Evolutionary conservation across 768 basidiomycete species (phyloP), one percentile per base, ranked within the genome.

Genomic region (Mycena polygramma): DNA sequence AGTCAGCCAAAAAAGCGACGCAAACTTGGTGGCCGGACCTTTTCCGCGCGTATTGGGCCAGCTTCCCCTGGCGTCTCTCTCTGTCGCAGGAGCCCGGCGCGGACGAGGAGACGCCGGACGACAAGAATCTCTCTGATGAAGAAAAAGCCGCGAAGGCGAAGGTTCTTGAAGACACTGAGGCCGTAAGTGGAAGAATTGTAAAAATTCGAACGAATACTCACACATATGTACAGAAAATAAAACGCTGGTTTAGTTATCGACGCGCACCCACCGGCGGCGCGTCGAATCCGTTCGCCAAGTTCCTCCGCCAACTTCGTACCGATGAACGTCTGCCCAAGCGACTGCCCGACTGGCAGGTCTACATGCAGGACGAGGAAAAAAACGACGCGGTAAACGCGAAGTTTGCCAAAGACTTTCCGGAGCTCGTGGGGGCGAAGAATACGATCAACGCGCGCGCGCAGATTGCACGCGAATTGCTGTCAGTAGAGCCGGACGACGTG

Each of bases 291-390:
- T 49, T 24, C 48, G 9, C 22, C 48, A 49, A 43, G 41, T 43
- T 11, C 13, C 41, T 43, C 17, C 41, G 17, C 13, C 41, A 43
- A 43, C 41, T 43, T 13, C 58, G 14, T 5, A 7, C 9, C 26
- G 58, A 60, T 4, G 58, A 48, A 10, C 43, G 19, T 11, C 19
- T 1, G 36, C 55, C 55, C 7, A 39, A 22, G 36, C 24, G 58
- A 3, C 26, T 60, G 14, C 17, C 14, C 13, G 17, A n/a, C 24
- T 60, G 20, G 8, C 58, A 60, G 20, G 41, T 36, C 4, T 60
- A 48, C 15, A 60, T 60, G 58, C 43, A 48, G 45, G 58, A 46
- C 8, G 58, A 48, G 8, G 45, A 60, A 17, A 46, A 60, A 20
- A 60, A 60, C 7, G 45, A 14, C 3, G 20, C 35, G 14, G 19